Base-by-base conservation (phyloP, 2,329 filamentous ascomycete species). In the Colletotrichum cuscutae region DNA sequence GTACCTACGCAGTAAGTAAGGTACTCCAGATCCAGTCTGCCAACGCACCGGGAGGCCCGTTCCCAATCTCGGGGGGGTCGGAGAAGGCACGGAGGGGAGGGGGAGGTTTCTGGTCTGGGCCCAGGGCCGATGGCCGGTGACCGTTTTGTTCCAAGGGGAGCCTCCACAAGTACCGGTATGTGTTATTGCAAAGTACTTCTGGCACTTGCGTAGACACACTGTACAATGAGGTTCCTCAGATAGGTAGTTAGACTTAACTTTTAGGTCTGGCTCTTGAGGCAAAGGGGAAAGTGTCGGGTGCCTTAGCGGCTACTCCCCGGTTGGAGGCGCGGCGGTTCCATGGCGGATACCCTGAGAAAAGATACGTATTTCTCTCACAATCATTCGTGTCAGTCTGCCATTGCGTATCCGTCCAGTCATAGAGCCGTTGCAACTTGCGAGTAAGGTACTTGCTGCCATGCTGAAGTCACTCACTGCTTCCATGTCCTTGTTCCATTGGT, bases 251-350 rank as follows among this genome's bases (percentile, higher is more conserved):
- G 42, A 46, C 42, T 46, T 9, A 15, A 46, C 15, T n/a, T 46
- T 8, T n/a, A 46, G 42, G 42, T 46, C 37, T 46, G 15, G 42
- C 42, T 52, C 26, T 32, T 35, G 57, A 57, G 64, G 64, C 53
- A 54, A 52, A 71, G 24, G 28, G 58, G 37, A 71, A 71, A 61
- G 68, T 32, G 15, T 42, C 37, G 37, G 37, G 32, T 53, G 64
- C 57, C 32, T 61, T 60, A 42, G 64, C 57, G 68, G 64, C 26
- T 57, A 12, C 30, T 58, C 35, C 57, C 64, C 64, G 64, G 68
- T 62, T 71, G 57, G 68, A 30, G 64, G 63, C 37, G 56, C 62
- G 46, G 37, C 32, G 49, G 49, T 58, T 63, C 11, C 32, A 35
- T 35, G 37, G 28, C n/a, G 42, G 42, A 37, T 37, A 24, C 42